These are phyloP conservation scores for Saraca asoca DNA, from an alignment of 331 rosid species.

Conservation along the genomic window DNA sequence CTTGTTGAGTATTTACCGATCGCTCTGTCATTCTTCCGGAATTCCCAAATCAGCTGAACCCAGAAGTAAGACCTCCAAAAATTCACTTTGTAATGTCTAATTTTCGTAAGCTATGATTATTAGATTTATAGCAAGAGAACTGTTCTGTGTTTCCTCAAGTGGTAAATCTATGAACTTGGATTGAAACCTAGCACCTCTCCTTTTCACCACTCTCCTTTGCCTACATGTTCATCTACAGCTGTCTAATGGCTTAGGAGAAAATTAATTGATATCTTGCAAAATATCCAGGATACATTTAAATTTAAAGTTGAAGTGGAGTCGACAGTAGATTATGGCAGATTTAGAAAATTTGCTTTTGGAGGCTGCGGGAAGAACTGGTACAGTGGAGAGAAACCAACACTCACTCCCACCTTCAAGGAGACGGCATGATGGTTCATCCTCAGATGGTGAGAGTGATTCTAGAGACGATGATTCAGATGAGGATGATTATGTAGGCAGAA, in stretches of 20 bases:
- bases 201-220: not conserved
- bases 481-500: constrained; percentile 55
- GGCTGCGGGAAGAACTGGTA: constrained; percentile 90
- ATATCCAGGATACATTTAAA: constrained; percentile 40
- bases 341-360: constrained; percentile 80
- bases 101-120: no score
- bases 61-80: no score
- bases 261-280: constrained; percentile 16
- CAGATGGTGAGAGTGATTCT: constrained; percentile 84
- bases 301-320: not conserved
- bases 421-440: constrained; percentile 61
- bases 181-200: no score
- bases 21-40: no score
- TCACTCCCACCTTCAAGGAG: constrained; percentile 60
- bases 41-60: no score
- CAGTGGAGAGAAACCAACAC: constrained; percentile 59
- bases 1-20: no score
- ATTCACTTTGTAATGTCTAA: no score
- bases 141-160: no score
- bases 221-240: constrained; percentile 9
- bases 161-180: no score
- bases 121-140: no score
- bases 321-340: constrained; percentile 60
- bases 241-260: constrained; percentile 9
- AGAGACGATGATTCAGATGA: constrained; percentile 75